Conservation (phyloP, 2,329 filamentous ascomycete species). For the Colletotrichum acutatum region DNA sequence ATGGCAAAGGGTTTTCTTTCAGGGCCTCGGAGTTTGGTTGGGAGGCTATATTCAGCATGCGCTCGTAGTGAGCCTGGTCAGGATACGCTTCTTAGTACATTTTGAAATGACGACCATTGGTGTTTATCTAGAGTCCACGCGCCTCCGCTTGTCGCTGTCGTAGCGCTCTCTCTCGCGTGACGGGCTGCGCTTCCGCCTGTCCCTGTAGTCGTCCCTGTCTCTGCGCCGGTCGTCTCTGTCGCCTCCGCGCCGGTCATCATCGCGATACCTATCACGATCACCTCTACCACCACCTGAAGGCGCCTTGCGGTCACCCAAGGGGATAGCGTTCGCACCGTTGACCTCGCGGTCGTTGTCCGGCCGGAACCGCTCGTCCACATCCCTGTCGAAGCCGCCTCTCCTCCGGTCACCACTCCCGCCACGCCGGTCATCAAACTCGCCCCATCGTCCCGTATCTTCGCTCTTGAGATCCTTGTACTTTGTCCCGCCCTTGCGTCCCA, state of each 20-base stretch:
- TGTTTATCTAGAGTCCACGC: constrained; percentile 54
- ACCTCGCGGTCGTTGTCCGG: constrained; percentile 65
- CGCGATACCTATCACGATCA: constrained; percentile 42
- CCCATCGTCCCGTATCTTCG: constrained; percentile 94
- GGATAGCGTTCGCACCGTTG: constrained; percentile 77
- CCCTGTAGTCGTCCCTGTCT: constrained; percentile 53
- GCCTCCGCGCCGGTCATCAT: constrained; percentile 41
- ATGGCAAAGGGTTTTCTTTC: constrained; percentile 10
- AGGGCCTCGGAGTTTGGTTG: constrained; percentile 21
- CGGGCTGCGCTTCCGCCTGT: constrained; percentile 67
- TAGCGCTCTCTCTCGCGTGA: constrained; percentile 65
- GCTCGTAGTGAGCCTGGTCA: constrained; percentile 12
- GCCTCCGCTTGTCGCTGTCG: constrained; percentile 69
- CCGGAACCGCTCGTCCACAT: constrained; percentile 73
- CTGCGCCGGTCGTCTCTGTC: constrained; percentile 44
- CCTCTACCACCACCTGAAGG: constrained; percentile 40
- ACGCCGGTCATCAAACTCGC: constrained; percentile 66
- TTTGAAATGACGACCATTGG: background rate
- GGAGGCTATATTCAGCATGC: constrained; percentile 35
- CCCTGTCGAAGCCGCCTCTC: constrained; percentile 49
- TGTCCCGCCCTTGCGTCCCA: constrained; percentile 91
- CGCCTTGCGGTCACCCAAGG: constrained; percentile 70
- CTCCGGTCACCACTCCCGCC: constrained; percentile 46
- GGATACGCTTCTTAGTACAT: constrained; percentile 29
- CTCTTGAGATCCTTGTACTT: constrained; percentile 88